These are phyloP conservation scores for Neofusicoccum sp. DNA, from an alignment of 2,329 filamentous ascomycete genomes.

Conservation along the genomic window DNA sequence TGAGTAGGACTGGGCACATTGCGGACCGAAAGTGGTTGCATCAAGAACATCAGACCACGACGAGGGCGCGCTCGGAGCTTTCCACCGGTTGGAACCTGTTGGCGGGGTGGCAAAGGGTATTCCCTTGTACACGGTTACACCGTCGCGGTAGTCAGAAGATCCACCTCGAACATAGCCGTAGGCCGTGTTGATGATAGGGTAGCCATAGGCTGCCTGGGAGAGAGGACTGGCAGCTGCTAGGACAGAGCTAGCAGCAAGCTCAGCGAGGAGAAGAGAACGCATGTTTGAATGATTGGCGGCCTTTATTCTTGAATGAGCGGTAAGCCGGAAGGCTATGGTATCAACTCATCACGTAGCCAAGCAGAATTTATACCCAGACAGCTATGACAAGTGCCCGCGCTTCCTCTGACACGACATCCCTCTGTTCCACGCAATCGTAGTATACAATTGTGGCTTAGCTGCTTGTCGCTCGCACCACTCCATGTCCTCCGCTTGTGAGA, in stretches of 20 bases:
- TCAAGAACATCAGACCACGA: constrained; percentile 18
- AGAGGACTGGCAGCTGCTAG: background rate
- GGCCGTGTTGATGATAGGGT: constrained; percentile 1
- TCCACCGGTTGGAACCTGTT: constrained; percentile 17
- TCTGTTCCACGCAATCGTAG: too few species aligned
- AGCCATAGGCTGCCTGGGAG: background rate
- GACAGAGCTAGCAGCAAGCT: background rate
- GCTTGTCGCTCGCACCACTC: too few species aligned
- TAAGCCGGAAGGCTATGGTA: too few species aligned
- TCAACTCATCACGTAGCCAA: too few species aligned
- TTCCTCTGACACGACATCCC: too few species aligned
- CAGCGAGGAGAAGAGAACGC: background rate
- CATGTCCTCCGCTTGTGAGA: too few species aligned
- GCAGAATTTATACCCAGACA: too few species aligned
- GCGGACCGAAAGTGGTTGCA: constrained; percentile 14
- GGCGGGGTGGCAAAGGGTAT: constrained; percentile 22
- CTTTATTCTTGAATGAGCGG: too few species aligned
- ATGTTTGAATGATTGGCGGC: too few species aligned
- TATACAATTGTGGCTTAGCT: too few species aligned
- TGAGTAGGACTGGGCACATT: constrained; percentile 17
- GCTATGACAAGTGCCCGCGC: too few species aligned
- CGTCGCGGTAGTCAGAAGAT: background rate
- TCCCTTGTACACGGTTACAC: constrained; percentile 2
- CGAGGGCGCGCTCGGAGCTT: background rate
- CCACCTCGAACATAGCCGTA: background rate